These are phyloP conservation scores for Botrytis aclada DNA, from an alignment of 2,329 filamentous ascomycete genomes.

Conservation along the genomic window DNA sequence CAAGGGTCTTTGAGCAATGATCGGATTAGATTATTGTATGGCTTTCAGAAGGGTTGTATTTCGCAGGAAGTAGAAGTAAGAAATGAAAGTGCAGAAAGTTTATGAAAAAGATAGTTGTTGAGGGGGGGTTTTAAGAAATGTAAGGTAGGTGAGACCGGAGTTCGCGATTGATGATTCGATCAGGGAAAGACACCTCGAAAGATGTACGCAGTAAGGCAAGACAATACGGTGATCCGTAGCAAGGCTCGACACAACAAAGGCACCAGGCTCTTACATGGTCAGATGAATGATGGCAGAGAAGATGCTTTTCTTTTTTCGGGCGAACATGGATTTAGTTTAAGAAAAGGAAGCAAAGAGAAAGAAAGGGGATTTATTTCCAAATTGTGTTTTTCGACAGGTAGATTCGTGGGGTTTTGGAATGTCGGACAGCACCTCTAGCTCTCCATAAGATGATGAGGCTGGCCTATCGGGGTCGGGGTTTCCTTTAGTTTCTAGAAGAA, in stretches of 20 bases:
- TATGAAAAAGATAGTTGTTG: slow-evolving; percentile 3
- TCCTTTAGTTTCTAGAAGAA: not conserved
- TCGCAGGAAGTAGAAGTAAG: slow-evolving; percentile 1
- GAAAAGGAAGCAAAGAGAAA: not conserved
- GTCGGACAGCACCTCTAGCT: slow-evolving; percentile 8
- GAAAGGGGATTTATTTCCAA: slow-evolving; percentile 5
- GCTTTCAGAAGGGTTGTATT: not conserved
- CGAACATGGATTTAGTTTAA: not conserved
- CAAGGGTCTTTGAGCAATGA: slow-evolving; percentile 3
- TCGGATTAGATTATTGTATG: slow-evolving; percentile 13
- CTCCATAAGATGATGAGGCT: slow-evolving; percentile 14
- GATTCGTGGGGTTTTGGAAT: slow-evolving; percentile 19
- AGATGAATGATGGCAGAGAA: not conserved
- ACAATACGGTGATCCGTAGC: slow-evolving; percentile 17
- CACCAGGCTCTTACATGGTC: slow-evolving; percentile 35
- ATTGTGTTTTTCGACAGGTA: slow-evolving; percentile 7
- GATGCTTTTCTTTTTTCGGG: not conserved
- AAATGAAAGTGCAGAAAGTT: not conserved
- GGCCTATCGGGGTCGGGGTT: slow-evolving; percentile 1
- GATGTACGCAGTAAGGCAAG: slow-evolving; percentile 7
- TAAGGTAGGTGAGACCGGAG: slow-evolving; percentile 13
- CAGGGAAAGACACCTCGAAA: slow-evolving; percentile 12
- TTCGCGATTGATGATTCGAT: slow-evolving; percentile 22
- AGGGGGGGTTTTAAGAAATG: not conserved
- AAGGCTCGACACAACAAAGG: slow-evolving; percentile 25